Base-by-base conservation (phyloP, 352 stramenopile species). In the Nothophytophthora sp. region DNA sequence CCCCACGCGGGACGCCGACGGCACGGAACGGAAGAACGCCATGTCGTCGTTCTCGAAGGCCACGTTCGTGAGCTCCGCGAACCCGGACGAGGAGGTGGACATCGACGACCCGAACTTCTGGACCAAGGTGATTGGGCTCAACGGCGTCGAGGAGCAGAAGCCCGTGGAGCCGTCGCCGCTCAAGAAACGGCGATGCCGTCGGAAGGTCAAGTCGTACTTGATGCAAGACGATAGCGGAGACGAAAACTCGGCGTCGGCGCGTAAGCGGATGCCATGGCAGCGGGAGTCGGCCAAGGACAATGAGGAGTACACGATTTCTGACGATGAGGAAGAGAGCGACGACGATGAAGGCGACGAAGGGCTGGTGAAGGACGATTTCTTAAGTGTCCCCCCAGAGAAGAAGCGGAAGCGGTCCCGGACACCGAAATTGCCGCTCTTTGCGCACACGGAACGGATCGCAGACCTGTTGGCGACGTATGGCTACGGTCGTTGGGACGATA, bases 81-180 rank as follows among this genome's bases (percentile, higher is more conserved):
- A 95, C 45, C 81, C 88, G 6, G 81, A 96, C 35, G 82, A 91
- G 32, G 70, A 93, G 45, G 87, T 98, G 7, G 92, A 95, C 30
- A 54, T 98, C 23, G 88, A 98, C 48, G 92, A 98, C 47, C 92
- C 92, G 0, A 91, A 98, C 44, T 98, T 98, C 52, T 98, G 92
- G 92, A 96, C 82, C 18, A 98, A 98, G 50, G 86, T 97, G 1
- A 83, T 97, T 24, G 92, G 92, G 0, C 56, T 97, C 8, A 85
- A 96, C 42, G 80, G 62, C 12, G 69, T 85, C 8, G 67, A 73
- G 9, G 85, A 71, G 9, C 81, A 81, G 22, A 87, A 90, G 36
- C 63, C 67, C 12, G 67, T 76, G 2, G 80, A 92, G 18, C 67
- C 77, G 10, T 92, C 81, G 5, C 83, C 84, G 8, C 54, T 94